Percentiles rank a stretch among this genome's conserved stretches.
Evolutionary conservation across 345 rosid species (phyloP).

Genomic region (Syzygium aromaticum): DNA sequence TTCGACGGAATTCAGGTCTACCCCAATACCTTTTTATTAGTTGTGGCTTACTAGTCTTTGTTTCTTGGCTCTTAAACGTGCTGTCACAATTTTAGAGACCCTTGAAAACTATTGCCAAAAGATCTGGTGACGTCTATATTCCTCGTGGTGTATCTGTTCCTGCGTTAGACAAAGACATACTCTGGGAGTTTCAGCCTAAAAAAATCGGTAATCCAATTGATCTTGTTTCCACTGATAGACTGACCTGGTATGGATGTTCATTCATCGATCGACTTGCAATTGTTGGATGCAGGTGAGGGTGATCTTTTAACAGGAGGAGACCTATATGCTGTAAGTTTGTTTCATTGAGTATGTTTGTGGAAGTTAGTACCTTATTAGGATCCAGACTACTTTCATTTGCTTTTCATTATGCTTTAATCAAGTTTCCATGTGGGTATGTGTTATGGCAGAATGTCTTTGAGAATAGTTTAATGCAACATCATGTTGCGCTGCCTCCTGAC

Average conservation of each 20-base stretch:
- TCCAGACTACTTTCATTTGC: neutral
- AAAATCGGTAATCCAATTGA: conserved; percentile 45
- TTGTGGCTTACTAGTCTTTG: neutral
- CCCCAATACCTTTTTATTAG: neutral
- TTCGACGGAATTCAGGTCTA: conserved; percentile 99
- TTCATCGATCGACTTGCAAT: neutral
- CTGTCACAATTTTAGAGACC: conserved; percentile 55
- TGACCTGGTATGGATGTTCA: neutral
- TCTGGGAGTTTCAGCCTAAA: conserved; percentile 92
- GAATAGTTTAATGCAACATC: conserved; percentile 90
- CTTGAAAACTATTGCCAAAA: conserved; percentile 88
- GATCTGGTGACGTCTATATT: conserved; percentile 94
- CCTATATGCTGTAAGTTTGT: conserved; percentile 85
- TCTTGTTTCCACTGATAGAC: neutral
- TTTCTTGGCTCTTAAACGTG: neutral
- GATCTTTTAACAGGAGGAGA: conserved; percentile 98
- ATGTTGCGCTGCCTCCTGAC: conserved; percentile 90
- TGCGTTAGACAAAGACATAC: conserved; percentile 88
- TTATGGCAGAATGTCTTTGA: conserved; percentile 79
- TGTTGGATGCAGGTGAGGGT: conserved; percentile 66
- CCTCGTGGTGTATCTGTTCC: conserved; percentile 99
- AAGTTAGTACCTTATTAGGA: neutral
- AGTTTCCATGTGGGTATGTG: neutral
- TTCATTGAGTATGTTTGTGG: neutral
- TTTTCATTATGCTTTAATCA: neutral